Base-by-base conservation (phyloP, 345 rosid genomes). In the Limnanthes douglasii region DNA sequence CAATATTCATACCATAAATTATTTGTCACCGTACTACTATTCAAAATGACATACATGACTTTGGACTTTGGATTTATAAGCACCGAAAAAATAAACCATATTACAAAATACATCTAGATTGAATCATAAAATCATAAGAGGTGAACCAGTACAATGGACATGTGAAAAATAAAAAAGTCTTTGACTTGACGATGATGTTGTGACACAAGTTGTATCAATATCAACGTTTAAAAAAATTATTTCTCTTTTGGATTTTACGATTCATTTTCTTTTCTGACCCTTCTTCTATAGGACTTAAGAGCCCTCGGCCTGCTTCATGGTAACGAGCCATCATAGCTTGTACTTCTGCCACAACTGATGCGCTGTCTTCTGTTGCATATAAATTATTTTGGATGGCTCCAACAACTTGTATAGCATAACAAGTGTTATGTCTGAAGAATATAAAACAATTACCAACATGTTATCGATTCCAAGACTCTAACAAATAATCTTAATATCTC, bases 401-500 rank as follows among this genome's bases (percentile, higher is more conserved):
- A 30, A 85, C 93, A 58, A 78, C 66, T 94, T 92, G 72, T 33
- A 26, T 4, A 40, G 3, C 37, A 8, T 3, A 39, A 34, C 11
- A 36, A 11, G 37, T 8, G 22, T 32, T 13, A 26, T 26, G 19
- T 19, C 3, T 36, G 18, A 13, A 11, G 45, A 29, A 7, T 19
- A 7, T 8, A n/a, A 32, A 48, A 37, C 37, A 38, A 35, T 5
- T 72, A 92, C 96, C 18, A 83, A 65, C 15, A 74, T 55, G 51
- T 62, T 50, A 26, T 92, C 90, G 6, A 76, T 60, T 51, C 46
- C 72, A 3, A 70, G 75, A 31, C 58, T 71, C 56, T 81, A 86
- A 59, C 95, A 81, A 54, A 92, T 45, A 23, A 85, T 78, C 72
- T 85, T 93, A 5, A 92, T 72, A 37, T 92, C 99, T 59, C 96